Conservation (phyloP, 257 asterid species). For the Euphrasia confusa region DNA sequence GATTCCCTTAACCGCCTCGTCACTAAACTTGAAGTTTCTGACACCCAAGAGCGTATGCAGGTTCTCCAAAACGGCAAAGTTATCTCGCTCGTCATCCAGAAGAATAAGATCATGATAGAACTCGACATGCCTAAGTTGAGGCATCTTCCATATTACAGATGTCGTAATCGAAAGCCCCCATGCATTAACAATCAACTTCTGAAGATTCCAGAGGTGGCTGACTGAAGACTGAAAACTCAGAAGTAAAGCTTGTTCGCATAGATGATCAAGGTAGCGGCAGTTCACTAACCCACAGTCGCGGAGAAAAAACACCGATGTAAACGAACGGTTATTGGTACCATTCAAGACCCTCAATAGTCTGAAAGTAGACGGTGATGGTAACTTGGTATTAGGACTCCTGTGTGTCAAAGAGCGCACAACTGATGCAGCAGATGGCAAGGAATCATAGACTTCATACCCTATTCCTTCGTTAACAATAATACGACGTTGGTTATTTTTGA, state of each 20-base stretch:
- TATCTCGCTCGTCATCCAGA: not conserved
- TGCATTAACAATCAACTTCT: not conserved
- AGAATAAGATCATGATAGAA: not conserved
- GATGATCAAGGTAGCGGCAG: constrained; percentile 4
- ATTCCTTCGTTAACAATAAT: not conserved
- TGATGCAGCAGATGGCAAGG: not conserved
- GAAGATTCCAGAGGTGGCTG: not conserved
- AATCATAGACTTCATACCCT: not conserved
- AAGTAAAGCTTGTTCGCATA: not conserved
- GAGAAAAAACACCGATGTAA: not conserved
- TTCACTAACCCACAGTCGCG: constrained; percentile 3
- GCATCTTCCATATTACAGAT: not conserved
- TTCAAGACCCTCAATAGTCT: not conserved
- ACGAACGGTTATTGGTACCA: not conserved
- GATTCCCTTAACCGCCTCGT: not conserved
- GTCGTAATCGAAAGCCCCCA: too few relatives aligned
- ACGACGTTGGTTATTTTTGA: constrained; percentile 10
- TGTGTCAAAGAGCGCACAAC: constrained; percentile 5
- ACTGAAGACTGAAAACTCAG: not conserved
- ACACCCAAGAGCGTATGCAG: not conserved
- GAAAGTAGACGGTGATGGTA: not conserved
- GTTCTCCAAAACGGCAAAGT: not conserved
- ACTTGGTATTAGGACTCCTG: not conserved
- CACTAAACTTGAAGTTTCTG: not conserved
- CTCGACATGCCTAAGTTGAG: constrained; percentile 7